Conservation (phyloP, 2,329 filamentous ascomycete species). For the Sphaerostilbella broomeana region DNA sequence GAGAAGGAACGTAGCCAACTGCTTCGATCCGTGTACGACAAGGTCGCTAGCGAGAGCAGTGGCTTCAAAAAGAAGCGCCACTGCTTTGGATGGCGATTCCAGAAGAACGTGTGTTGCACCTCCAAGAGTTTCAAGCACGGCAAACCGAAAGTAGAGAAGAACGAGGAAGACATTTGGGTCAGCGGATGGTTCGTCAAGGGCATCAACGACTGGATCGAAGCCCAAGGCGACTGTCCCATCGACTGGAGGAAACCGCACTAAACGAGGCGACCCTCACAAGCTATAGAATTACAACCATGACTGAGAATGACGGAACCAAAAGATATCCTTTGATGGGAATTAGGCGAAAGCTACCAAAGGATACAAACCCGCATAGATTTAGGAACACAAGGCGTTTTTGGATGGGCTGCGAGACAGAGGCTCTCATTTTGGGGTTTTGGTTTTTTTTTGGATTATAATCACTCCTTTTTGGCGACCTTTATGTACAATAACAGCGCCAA, state of each 20-base stretch:
- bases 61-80: conserved; percentile 27
- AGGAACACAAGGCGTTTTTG: background rate
- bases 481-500: too few species aligned
- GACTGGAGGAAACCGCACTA: conserved; percentile 34
- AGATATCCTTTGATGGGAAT: too few species aligned
- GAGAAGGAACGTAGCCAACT: conserved; percentile 24
- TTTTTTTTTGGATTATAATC: background rate
- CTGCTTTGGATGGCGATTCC: conserved; percentile 43
- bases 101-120: conserved; percentile 38
- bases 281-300: too few species aligned
- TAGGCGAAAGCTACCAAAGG: too few species aligned
- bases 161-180: conserved; percentile 28
- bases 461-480: background rate
- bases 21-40: conserved; percentile 23
- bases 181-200: conserved; percentile 43
- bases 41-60: conserved; percentile 14
- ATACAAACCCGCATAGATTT: background rate
- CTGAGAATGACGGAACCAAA: background rate
- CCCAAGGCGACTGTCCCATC: conserved; percentile 36
- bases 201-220: conserved; percentile 41
- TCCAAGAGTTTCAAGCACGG: conserved; percentile 39
- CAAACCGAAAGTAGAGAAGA: conserved; percentile 27
- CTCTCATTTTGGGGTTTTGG: too few species aligned
- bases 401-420: too few species aligned
- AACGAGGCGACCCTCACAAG: too few species aligned